Evolutionary conservation across 352 stramenopile genomes (phyloP).

Genomic region (Pythium aquatile): DNA sequence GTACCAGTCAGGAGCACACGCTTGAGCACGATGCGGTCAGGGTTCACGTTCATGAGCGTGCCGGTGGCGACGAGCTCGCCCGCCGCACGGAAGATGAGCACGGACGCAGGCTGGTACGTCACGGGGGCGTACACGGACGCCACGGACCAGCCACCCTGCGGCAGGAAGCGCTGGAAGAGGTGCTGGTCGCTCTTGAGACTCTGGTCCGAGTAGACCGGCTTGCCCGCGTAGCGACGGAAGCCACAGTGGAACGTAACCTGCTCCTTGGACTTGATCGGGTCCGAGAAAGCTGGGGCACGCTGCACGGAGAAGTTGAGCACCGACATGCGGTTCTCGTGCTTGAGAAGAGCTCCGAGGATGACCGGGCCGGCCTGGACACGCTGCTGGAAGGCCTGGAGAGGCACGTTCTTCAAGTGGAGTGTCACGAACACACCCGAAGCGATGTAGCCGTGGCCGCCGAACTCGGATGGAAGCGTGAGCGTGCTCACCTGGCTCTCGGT

Average conservation of each 20-base stretch:
- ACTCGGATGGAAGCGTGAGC: constrained; percentile 46
- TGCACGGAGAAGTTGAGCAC: constrained; percentile 97
- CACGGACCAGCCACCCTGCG: constrained; percentile 88
- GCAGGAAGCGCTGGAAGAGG: constrained; percentile 98
- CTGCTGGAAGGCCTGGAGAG: constrained; percentile 49
- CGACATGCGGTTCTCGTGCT: constrained; percentile 97
- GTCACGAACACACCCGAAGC: constrained; percentile 94
- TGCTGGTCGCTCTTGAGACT: constrained; percentile 99
- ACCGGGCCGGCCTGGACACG: constrained; percentile 61
- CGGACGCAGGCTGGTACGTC: constrained; percentile 95
- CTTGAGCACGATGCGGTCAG: constrained; percentile 98
- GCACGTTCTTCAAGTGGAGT: constrained; percentile 73
- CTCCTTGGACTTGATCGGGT: constrained; percentile 96
- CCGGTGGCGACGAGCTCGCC: constrained; percentile 92
- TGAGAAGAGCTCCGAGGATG: constrained; percentile 87
- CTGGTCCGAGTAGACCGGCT: constrained; percentile 96
- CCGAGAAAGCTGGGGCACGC: constrained; percentile 67
- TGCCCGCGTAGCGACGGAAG: constrained; percentile 92
- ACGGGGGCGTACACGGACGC: constrained; percentile 90
- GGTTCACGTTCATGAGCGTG: constrained; percentile 95
- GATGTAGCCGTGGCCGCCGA: constrained; percentile 85
- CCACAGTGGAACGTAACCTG: constrained; percentile 95
- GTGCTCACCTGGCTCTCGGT: constrained; percentile 29
- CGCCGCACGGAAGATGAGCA: constrained; percentile 93
- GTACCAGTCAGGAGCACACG: constrained; percentile 98